Evolutionary conservation across 1,284 basidiomycete genomes (phyloP).

Genomic region (Earliella scabrosa): DNA sequence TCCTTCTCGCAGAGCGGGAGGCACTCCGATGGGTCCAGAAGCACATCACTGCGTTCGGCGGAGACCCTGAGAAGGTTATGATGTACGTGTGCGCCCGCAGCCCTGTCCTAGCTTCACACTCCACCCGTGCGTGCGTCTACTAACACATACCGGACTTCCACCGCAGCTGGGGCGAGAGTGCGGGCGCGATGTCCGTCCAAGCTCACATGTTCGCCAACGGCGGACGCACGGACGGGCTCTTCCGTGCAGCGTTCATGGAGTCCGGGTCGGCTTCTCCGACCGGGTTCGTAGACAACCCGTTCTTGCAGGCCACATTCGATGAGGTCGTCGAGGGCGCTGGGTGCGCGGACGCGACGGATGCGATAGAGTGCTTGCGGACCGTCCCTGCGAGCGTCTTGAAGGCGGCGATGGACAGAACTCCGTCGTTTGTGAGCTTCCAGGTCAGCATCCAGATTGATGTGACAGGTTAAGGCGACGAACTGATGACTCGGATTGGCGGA

Average conservation of each 20-base stretch:
- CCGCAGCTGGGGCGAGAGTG: slow-evolving; percentile 14
- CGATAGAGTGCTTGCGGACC: slow-evolving; percentile 45
- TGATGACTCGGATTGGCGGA: no score
- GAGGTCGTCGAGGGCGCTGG: slow-evolving; percentile 35
- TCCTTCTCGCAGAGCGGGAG: slow-evolving; percentile 11
- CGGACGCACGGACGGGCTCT: slow-evolving; percentile 25
- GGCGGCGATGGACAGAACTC: slow-evolving; percentile 36
- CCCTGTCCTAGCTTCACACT: no score
- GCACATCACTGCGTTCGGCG: slow-evolving; percentile 45
- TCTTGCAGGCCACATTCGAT: slow-evolving; percentile 40
- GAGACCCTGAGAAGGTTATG: slow-evolving; percentile 39
- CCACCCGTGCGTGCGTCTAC: no score
- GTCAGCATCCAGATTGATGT: slow-evolving; percentile 10
- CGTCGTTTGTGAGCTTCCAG: slow-evolving; percentile 32
- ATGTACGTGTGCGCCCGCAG: slow-evolving; percentile 16
- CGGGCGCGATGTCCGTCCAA: slow-evolving; percentile 2
- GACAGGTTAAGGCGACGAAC: not conserved
- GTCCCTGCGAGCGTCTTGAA: slow-evolving; percentile 36
- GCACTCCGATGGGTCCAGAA: slow-evolving; percentile 62
- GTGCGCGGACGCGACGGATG: slow-evolving; percentile 37
- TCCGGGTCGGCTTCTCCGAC: slow-evolving; percentile 38
- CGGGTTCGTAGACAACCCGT: slow-evolving; percentile 28
- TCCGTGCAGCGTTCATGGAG: slow-evolving; percentile 41
- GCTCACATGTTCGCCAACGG: slow-evolving; percentile 6
- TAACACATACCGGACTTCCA: no score